Evolutionary conservation across 2,329 filamentous ascomycete species (phyloP).

Genomic region (Monilinia laxa): DNA sequence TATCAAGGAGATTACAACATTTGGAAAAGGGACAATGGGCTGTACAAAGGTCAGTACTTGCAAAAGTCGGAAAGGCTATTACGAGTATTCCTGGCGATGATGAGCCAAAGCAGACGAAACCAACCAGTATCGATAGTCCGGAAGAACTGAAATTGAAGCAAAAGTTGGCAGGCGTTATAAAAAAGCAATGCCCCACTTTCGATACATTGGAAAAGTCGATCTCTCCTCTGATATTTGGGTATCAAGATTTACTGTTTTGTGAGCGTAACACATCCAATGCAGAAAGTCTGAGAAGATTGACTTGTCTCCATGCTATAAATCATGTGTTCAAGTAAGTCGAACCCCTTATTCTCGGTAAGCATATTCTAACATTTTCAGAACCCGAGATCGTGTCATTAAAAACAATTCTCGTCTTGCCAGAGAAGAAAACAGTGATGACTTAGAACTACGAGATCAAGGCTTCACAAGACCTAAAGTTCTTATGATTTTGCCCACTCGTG

Average conservation of each 20-base stretch:
- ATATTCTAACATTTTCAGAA: slow-evolving; percentile 49
- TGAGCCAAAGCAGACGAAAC: slow-evolving; percentile 33
- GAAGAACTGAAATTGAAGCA: slow-evolving; percentile 65
- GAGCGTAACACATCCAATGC: slow-evolving; percentile 69
- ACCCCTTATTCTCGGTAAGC: background rate
- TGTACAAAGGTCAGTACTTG: slow-evolving; percentile 45
- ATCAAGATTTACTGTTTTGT: slow-evolving; percentile 77
- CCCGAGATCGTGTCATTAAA: slow-evolving; percentile 86
- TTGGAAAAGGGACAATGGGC: slow-evolving; percentile 53
- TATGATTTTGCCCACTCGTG: slow-evolving; percentile 83
- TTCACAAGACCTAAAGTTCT: slow-evolving; percentile 94
- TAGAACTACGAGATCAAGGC: slow-evolving; percentile 86
- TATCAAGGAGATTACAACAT: slow-evolving; percentile 54
- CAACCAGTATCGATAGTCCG: slow-evolving; percentile 39
- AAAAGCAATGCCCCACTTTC: slow-evolving; percentile 56
- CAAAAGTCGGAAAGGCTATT: slow-evolving; percentile 51
- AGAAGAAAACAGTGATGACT: slow-evolving; percentile 60
- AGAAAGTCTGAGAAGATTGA: slow-evolving; percentile 65
- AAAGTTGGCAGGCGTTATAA: slow-evolving; percentile 58
- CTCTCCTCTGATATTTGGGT: slow-evolving; percentile 73
- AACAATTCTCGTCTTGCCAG: slow-evolving; percentile 79
- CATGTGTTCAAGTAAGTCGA: slow-evolving; percentile 76
- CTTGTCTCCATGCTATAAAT: slow-evolving; percentile 83
- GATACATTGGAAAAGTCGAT: slow-evolving; percentile 62
- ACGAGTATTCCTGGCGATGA: slow-evolving; percentile 49